Evolutionary conservation across 1,284 basidiomycete genomes (phyloP).

Genomic region (Grifola frondosa): DNA sequence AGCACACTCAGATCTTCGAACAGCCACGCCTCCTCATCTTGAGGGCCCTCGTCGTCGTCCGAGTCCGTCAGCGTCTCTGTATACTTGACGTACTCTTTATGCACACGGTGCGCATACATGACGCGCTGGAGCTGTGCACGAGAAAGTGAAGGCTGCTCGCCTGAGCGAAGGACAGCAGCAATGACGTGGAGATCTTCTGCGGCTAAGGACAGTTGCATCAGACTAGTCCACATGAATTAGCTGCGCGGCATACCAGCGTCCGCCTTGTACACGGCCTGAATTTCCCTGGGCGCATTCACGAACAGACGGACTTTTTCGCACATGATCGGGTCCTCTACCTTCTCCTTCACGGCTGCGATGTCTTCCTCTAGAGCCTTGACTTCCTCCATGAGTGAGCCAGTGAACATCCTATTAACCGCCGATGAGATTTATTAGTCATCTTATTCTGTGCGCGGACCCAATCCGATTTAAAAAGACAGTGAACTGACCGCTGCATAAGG

Average conservation of each 20-base stretch:
- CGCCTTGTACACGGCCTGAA: constrained; percentile 78
- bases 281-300: constrained; percentile 84
- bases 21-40: constrained; percentile 92
- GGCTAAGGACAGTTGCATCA: constrained; percentile 36
- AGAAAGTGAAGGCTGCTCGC: constrained; percentile 73
- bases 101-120: constrained; percentile 73
- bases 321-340: constrained; percentile 85
- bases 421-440: background rate
- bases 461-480: background rate
- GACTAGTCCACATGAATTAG: too few species aligned
- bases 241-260: constrained; percentile 66
- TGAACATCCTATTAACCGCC: constrained; percentile 77
- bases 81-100: constrained; percentile 68
- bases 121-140: constrained; percentile 79
- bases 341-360: constrained; percentile 82
- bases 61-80: constrained; percentile 72
- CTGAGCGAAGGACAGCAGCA: constrained; percentile 80
- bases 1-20: constrained; percentile 88
- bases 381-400: constrained; percentile 88
- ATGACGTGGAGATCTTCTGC: constrained; percentile 80
- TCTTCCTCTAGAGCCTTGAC: constrained; percentile 83
- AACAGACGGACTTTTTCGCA: constrained; percentile 89
- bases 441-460: too few species aligned
- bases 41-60: constrained; percentile 90
- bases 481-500: constrained; percentile 76